Percentiles rank a stretch among this genome's conserved stretches.
Evolutionary conservation across 2,329 filamentous ascomycete genomes (phyloP).

Genomic region (Aschersonia sp.): DNA sequence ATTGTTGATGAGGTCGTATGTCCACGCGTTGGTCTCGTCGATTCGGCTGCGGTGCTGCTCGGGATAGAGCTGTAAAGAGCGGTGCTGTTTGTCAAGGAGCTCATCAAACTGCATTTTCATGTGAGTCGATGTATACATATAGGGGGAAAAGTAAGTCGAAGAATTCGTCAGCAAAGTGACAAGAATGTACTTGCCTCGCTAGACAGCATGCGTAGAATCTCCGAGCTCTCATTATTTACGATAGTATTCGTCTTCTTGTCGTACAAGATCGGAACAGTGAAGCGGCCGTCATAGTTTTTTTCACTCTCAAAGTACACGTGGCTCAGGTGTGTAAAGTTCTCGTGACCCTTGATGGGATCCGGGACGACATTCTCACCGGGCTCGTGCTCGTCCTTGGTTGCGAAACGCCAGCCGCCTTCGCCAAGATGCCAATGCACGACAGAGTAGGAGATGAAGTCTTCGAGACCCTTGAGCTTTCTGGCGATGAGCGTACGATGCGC

Average conservation of each 20-base stretch:
- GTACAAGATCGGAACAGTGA: constrained; percentile 78
- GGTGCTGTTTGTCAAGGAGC: constrained; percentile 44
- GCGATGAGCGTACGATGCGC: constrained; percentile 80
- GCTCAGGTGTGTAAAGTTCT: constrained; percentile 52
- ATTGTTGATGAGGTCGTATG: constrained; percentile 60
- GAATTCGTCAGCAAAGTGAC: background rate
- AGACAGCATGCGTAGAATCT: constrained; percentile 86
- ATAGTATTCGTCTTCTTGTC: constrained; percentile 63
- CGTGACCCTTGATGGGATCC: constrained; percentile 56
- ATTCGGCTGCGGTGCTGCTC: constrained; percentile 48
- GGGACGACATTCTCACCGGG: constrained; percentile 50
- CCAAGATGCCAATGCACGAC: constrained; percentile 88
- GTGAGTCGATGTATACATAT: too few species aligned
- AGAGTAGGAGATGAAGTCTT: constrained; percentile 66
- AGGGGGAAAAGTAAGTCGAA: too few species aligned
- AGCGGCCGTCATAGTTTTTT: constrained; percentile 59
- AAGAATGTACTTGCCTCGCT: constrained; percentile 37
- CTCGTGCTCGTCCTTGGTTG: constrained; percentile 42
- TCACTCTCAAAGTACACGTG: constrained; percentile 69
- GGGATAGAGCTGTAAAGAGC: constrained; percentile 53
- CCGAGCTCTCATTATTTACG: constrained; percentile 82
- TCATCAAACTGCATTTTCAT: constrained; percentile 47
- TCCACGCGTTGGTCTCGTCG: constrained; percentile 68
- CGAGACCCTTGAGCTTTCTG: constrained; percentile 79
- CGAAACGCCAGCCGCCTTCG: constrained; percentile 67